These are phyloP conservation scores for Puccinia coronata DNA, from an alignment of 1,284 basidiomycete genomes.

Conservation along the genomic window DNA sequence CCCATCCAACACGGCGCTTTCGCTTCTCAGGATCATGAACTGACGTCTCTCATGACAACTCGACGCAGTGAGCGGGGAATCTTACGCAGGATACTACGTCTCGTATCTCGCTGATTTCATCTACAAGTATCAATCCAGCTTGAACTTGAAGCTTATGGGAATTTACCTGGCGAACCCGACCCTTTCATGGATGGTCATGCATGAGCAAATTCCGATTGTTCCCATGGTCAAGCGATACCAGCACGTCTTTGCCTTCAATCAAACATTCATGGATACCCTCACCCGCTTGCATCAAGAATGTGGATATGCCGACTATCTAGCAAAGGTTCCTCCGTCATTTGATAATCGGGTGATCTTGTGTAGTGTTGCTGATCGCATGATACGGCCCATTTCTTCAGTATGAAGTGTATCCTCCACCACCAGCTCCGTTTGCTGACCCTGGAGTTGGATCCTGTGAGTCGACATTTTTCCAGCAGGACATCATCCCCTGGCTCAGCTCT, in stretches of 20 bases:
- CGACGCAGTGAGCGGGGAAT: constrained; percentile 44
- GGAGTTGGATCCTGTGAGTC: constrained; percentile 28
- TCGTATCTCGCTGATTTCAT: constrained; percentile 47
- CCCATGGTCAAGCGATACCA: constrained; percentile 45
- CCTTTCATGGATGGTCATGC: constrained; percentile 33
- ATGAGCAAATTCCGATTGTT: constrained; percentile 22
- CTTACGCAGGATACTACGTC: constrained; percentile 44
- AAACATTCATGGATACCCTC: constrained; percentile 28
- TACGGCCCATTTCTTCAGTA: background rate
- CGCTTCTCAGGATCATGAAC: background rate
- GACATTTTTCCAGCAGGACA: background rate
- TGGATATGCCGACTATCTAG: constrained; percentile 47
- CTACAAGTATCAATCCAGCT: constrained; percentile 22
- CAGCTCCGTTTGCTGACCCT: constrained; percentile 29
- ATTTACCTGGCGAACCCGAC: constrained; percentile 34
- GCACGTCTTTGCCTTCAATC: constrained; percentile 36
- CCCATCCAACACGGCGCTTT: background rate
- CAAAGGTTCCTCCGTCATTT: constrained; percentile 7
- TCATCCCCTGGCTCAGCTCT: background rate
- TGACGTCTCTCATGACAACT: background rate
- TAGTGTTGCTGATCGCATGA: background rate
- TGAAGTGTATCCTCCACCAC: constrained; percentile 39
- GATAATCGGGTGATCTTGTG: background rate
- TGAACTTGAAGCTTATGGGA: constrained; percentile 30
- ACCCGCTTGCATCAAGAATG: constrained; percentile 32